These are phyloP conservation scores for Solanum hybrid DNA, from an alignment of 305 asterid species.

Conservation along the genomic window DNA sequence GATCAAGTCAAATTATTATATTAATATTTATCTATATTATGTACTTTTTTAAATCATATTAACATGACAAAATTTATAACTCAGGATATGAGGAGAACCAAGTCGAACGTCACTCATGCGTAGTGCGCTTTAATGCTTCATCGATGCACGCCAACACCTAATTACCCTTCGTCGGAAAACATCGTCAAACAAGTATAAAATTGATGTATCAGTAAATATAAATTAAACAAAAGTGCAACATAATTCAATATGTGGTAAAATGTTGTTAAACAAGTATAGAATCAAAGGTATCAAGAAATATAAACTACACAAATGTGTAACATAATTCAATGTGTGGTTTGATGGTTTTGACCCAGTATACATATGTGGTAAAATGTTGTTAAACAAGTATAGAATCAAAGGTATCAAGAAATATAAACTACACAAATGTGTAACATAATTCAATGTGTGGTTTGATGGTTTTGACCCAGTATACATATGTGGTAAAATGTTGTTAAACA, in stretches of 20 bases:
- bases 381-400: background rate
- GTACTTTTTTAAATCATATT: too few relatives aligned
- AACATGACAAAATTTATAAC: background rate
- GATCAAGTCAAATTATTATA: background rate
- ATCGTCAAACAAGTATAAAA: background rate
- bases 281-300: background rate
- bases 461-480: too few relatives aligned
- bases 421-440: too few relatives aligned
- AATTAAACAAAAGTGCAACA: background rate
- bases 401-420: background rate
- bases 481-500: too few relatives aligned
- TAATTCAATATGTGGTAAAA: background rate
- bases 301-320: too few relatives aligned
- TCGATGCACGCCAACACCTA: too few relatives aligned
- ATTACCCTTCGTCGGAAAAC: too few relatives aligned
- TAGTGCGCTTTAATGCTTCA: too few relatives aligned
- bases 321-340: background rate
- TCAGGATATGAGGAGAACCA: background rate
- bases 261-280: background rate
- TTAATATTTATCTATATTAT: too few relatives aligned
- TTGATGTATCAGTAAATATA: too few relatives aligned
- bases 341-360: background rate
- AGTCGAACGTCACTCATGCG: background rate
- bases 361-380: background rate
- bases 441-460: too few relatives aligned